phyloP scores from a whole-genome alignment of 257 asterid genomes.

The Solanum medicagineum region DNA sequence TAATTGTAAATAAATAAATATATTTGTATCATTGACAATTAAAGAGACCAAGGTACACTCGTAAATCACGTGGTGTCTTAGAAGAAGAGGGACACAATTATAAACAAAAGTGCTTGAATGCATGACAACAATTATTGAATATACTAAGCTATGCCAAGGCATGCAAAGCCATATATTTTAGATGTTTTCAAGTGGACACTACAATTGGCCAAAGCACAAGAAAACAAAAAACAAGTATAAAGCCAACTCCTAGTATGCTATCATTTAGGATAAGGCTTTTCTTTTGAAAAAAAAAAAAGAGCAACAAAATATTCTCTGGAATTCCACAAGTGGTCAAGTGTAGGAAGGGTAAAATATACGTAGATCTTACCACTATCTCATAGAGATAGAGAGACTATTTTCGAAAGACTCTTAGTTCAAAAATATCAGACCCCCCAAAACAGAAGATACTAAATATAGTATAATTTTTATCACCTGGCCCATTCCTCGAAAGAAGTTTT shows the following conservation, averaged over 20 bases:
- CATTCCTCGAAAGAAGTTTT: too few species aligned
- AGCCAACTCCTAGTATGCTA: neutral
- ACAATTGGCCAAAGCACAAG: neutral
- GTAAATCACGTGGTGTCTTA: constrained; percentile 20
- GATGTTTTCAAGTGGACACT: constrained; percentile 38
- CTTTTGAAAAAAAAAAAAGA: too few species aligned
- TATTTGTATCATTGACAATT: neutral
- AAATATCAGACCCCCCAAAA: too few species aligned
- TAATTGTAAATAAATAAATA: neutral
- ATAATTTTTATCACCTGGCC: too few species aligned
- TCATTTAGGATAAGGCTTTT: too few species aligned
- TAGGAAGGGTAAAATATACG: too few species aligned
- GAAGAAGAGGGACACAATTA: constrained; percentile 63
- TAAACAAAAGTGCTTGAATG: constrained; percentile 40
- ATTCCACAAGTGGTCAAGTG: too few species aligned
- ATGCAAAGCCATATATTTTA: neutral
- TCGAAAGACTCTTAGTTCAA: too few species aligned
- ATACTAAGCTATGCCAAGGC: constrained; percentile 11
- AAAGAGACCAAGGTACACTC: neutral
- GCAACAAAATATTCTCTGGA: too few species aligned
- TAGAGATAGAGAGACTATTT: too few species aligned
- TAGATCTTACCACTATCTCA: too few species aligned
- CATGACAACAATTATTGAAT: constrained; percentile 62
- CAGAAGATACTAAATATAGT: too few species aligned
- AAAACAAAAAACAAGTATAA: neutral